These are phyloP conservation scores for Suhomyces wounanorum DNA, from an alignment of 1,139 yeast species.

Conservation along the genomic window DNA sequence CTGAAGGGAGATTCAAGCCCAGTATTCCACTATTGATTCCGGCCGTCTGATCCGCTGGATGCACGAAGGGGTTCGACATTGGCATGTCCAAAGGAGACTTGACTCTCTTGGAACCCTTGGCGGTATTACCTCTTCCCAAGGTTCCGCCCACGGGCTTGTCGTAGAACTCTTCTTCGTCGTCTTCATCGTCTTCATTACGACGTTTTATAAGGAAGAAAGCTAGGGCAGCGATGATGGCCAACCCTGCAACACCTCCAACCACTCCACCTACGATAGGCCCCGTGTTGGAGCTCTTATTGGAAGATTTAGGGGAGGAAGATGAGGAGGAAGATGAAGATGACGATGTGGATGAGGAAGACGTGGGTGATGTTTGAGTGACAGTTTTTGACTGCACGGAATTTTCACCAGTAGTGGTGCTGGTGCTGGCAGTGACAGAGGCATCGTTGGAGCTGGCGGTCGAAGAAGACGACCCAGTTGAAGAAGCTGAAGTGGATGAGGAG, in stretches of 20 bases:
- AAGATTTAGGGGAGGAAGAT: background rate
- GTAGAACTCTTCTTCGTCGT: conserved; percentile 50
- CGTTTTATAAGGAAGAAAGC: conserved; percentile 52
- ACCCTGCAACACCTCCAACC: conserved; percentile 60
- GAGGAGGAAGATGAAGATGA: conserved; percentile 9
- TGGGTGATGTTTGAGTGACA: conserved; percentile 19
- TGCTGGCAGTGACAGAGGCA: conserved; percentile 8
- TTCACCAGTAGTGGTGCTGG: conserved; percentile 13
- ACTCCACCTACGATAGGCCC: conserved; percentile 73
- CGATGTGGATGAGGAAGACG: conserved; percentile 21
- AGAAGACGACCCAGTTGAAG: conserved; percentile 1
- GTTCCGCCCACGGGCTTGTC: conserved; percentile 33
- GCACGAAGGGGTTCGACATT: conserved; percentile 58
- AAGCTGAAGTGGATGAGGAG: conserved; percentile 1
- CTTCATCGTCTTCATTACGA: conserved; percentile 40
- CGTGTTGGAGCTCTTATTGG: conserved; percentile 24
- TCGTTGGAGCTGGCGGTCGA: background rate
- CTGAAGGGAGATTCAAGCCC: conserved; percentile 15
- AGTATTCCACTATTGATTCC: conserved; percentile 16
- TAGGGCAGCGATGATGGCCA: conserved; percentile 45
- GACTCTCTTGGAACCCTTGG: conserved; percentile 26
- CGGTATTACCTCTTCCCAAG: conserved; percentile 32
- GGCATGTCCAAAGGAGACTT: conserved; percentile 34
- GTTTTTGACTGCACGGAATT: conserved; percentile 17
- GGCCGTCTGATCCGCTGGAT: conserved; percentile 52